Evolutionary conservation across 345 rosid species (phyloP).

Genomic region (Eucalyptus brandiana): DNA sequence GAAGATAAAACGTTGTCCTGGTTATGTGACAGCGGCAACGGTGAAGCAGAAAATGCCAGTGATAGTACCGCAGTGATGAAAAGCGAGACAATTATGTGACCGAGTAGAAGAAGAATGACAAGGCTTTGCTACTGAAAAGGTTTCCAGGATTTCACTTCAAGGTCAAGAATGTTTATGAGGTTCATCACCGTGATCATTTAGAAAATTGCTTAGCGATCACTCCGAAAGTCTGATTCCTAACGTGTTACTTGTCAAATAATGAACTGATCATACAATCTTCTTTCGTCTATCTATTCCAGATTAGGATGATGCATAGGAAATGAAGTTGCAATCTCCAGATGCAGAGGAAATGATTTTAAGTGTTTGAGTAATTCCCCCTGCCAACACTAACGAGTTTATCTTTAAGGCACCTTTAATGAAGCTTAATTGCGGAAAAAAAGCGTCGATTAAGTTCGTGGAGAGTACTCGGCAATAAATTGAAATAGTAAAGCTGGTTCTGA

Average conservation of each 20-base stretch:
- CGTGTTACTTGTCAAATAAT: not conserved
- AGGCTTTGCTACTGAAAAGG: not conserved
- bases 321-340: not conserved
- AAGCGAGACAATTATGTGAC: not conserved
- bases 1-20: conserved; percentile 8
- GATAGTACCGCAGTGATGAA: not conserved
- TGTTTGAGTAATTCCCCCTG: not conserved
- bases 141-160: not conserved
- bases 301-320: not conserved
- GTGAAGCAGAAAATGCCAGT: not conserved
- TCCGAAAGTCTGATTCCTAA: not conserved
- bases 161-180: not conserved
- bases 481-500: not conserved
- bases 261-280: not conserved
- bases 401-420: not conserved
- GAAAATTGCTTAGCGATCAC: not conserved
- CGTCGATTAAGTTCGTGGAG: not conserved
- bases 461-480: not conserved
- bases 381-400: not conserved
- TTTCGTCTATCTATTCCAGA: not conserved
- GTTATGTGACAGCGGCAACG: conserved; percentile 1
- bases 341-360: not conserved
- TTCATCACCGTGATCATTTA: not conserved
- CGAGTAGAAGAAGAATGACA: not conserved
- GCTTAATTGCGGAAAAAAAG: not conserved